Base-by-base conservation (phyloP, 768 basidiomycete species). In the Lactifluus pinguis region DNA sequence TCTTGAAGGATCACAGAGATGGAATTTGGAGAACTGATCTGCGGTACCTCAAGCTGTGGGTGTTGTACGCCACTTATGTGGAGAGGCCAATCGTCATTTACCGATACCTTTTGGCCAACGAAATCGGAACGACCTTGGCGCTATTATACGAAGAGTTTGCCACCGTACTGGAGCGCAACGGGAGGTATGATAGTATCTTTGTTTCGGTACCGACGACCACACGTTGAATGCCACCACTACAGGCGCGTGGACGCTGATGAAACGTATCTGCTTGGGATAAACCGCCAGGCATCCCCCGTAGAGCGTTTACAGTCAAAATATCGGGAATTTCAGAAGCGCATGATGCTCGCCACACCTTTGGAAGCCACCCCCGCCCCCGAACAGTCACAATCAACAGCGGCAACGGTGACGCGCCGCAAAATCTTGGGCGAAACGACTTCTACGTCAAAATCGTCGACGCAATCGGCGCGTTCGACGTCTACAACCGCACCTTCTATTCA, bases 131-230 rank as follows among this genome's bases (percentile, higher is more conserved):
- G 49, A 76, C 75, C 8, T 83, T 86, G 68, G 86, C 88, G 5
- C 71, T 92, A 47, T 75, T 98, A 29, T 98, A 98, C 68, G 95
- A 98, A 73, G 95, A 98, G 72, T 89, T 86, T 72, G 95, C 95
- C 0, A 80, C 82, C 38, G 85, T 87, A 14, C 76, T 95, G 49
- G 97, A 98, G 72, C 76, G 87, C 58, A 82, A 87, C 67, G 86
- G 86, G 59, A 79, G 89, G 95, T 95, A 69, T 61, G 82, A 67
- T 10, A 9, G 2, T 6, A 36, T 57, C n/a, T 75, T 75, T 63
- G 63, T 60, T 38, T 15, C 29, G 48, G 17, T 41, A 13, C 25
- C 39, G 4, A 29, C 39, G 4, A 29, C 30, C 11, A 44, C 36
- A 65, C 51, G 17, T 50, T 64, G 29, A 65, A 30, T 39, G 17